Conservation (phyloP, 192 early-diverging fungal genomes). For the Backusella macrospora region DNA sequence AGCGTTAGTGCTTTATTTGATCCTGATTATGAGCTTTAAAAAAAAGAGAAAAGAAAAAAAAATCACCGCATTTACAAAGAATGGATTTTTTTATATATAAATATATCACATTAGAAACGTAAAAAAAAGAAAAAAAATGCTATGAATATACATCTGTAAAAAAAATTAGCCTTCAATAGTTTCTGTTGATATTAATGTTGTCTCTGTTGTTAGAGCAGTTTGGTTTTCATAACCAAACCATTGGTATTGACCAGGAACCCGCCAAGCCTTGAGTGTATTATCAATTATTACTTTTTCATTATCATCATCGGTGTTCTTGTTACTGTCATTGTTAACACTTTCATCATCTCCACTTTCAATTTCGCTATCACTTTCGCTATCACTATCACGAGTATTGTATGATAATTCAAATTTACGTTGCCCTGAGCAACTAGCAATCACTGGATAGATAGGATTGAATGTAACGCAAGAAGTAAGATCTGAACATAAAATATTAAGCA, state of each 20-base stretch:
- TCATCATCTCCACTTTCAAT: background rate
- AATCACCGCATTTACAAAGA: too few relatives aligned
- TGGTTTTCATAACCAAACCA: constrained; percentile 14
- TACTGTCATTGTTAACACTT: constrained; percentile 15
- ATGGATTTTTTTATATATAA: background rate
- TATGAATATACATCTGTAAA: background rate
- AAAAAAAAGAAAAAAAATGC: background rate
- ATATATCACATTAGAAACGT: background rate
- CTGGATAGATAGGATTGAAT: constrained; percentile 68
- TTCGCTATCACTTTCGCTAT: constrained; percentile 1
- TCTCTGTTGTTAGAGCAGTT: background rate
- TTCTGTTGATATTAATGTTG: background rate
- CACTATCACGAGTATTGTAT: constrained; percentile 1
- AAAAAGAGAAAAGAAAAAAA: background rate
- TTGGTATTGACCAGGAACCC: constrained; percentile 31
- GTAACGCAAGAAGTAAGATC: constrained; percentile 61
- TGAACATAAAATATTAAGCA: background rate
- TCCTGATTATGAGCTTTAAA: constrained; percentile 21
- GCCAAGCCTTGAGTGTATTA: constrained; percentile 49
- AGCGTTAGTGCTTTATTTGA: constrained; percentile 84
- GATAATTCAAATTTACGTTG: constrained; percentile 59
- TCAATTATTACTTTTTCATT: constrained; percentile 30
- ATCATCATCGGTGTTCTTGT: background rate
- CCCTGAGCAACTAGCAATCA: constrained; percentile 74
- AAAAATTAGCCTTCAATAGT: background rate